phyloP scores from a whole-genome alignment of 768 basidiomycete genomes.

The Panus rudis region DNA sequence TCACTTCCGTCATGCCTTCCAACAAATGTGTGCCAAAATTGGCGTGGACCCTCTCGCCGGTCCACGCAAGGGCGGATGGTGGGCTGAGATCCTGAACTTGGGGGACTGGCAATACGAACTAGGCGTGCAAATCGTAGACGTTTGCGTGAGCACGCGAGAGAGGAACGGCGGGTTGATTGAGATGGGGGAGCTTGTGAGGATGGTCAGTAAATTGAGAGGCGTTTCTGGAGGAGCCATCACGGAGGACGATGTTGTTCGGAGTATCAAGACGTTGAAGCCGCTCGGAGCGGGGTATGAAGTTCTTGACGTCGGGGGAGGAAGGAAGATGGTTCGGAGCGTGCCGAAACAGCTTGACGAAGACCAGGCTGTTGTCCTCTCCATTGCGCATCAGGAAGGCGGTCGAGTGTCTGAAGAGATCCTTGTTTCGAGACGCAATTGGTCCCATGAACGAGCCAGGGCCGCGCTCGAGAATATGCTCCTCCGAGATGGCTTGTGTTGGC shows the following conservation, averaged over 20 bases:
- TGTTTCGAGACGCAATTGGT: conserved; percentile 65
- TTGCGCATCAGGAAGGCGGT: conserved; percentile 64
- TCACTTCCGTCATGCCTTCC: conserved; percentile 84
- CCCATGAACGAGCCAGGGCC: conserved; percentile 60
- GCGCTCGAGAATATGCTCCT: conserved; percentile 88
- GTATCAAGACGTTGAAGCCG: conserved; percentile 82
- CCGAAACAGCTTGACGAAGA: conserved; percentile 88
- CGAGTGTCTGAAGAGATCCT: conserved; percentile 60
- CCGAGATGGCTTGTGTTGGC: conserved; percentile 89
- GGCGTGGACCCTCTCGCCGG: conserved; percentile 93
- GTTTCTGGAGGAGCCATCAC: conserved; percentile 65
- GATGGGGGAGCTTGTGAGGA: conserved; percentile 74
- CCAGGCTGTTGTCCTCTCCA: conserved; percentile 73
- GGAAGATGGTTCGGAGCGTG: conserved; percentile 83
- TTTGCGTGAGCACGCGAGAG: conserved; percentile 82
- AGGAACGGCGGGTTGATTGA: conserved; percentile 91
- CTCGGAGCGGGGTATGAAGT: conserved; percentile 91
- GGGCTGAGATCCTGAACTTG: conserved; percentile 81
- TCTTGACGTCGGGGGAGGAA: conserved; percentile 58
- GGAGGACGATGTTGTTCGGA: conserved; percentile 76
- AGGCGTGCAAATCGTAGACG: conserved; percentile 90
- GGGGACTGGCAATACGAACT: conserved; percentile 96
- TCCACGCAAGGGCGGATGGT: conserved; percentile 80
- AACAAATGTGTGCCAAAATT: conserved; percentile 92
- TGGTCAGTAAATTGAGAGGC: conserved; percentile 72